Percentiles rank a stretch among this genome's conserved stretches.
Conservation (phyloP, 1,139 yeast genomes). For the Pichia sp. region DNA sequence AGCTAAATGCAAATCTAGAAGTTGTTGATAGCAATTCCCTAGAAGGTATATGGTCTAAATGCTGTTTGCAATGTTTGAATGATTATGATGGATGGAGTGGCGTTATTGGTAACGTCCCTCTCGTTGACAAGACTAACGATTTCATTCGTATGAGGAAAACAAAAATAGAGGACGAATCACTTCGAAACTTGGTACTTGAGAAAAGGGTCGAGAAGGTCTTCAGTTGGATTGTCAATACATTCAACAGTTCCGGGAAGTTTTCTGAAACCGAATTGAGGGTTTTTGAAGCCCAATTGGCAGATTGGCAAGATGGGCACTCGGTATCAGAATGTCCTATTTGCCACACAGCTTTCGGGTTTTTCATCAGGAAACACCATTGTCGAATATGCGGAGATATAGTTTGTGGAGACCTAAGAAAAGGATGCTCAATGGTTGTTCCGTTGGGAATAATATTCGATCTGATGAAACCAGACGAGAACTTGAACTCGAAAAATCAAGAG, state of each 20-base stretch:
- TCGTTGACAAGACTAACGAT: slow-evolving; percentile 41
- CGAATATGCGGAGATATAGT: slow-evolving; percentile 67
- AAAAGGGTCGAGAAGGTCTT: slow-evolving; percentile 51
- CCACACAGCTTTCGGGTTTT: slow-evolving; percentile 48
- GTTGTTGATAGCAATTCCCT: slow-evolving; percentile 35
- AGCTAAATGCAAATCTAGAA: slow-evolving; percentile 42
- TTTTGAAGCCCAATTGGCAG: slow-evolving; percentile 51
- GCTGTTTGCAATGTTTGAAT: slow-evolving; percentile 61
- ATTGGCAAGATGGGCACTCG: slow-evolving; percentile 62
- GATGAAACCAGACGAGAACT: slow-evolving; percentile 19
- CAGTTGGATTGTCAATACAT: slow-evolving; percentile 16
- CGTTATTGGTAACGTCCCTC: slow-evolving; percentile 31
- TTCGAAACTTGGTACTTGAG: slow-evolving; percentile 57
- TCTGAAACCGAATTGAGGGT: slow-evolving; percentile 15
- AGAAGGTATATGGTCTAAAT: slow-evolving; percentile 62
- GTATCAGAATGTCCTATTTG: slow-evolving; percentile 64
- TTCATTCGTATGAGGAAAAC: slow-evolving; percentile 43
- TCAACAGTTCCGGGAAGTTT: slow-evolving; percentile 10
- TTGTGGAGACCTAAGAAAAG: slow-evolving; percentile 60
- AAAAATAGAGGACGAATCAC: slow-evolving; percentile 40
- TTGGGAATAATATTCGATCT: slow-evolving; percentile 44
- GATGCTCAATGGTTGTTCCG: slow-evolving; percentile 74
- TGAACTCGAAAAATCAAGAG: not conserved
- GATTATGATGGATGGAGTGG: slow-evolving; percentile 52
- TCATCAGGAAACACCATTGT: slow-evolving; percentile 61